Evolutionary conservation across 139 green algal species (phyloP), one percentile per base, ranked within the genome.

Genomic region (Ettlia oleoabundans): DNA sequence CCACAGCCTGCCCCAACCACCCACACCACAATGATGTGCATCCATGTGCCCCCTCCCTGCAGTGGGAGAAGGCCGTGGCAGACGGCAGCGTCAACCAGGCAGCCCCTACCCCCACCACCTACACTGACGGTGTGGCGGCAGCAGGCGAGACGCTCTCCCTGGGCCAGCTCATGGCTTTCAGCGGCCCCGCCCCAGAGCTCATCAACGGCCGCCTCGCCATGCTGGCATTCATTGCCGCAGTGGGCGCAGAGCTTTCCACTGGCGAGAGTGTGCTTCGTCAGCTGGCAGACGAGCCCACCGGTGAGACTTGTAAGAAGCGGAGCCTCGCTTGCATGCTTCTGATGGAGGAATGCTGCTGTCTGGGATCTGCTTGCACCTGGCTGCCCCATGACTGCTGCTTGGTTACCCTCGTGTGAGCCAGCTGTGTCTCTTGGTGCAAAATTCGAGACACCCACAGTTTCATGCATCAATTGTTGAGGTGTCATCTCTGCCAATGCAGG

Each of bases 181-280:
- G 64, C 41, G 89, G 89, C 30, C 30, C 63, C 30, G 63, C 30
- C 28, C n/a, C 30, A 58, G 90, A 93, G 80, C 78, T 92, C 26
- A 84, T 91, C 30, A 94, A 94, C 66, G 86, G 86, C 32, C 83
- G 90, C 40, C 41, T 93, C 32, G 83, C 87, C 38, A 94, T 94
- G 90, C 33, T 91, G 28, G 89, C 69, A 22, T 89, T 94, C 66
- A 81, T 90, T 10, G 87, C 85, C 15, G 83, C 84, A 6, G 58
- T 82, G 18, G 82, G 69, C 51, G 85, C 83, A 1, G 90, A 94
- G 83, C 35, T 88, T 42, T 75, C 66, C 26, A 80, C 40, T 38
- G 61, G 68, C 67, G 76, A 93, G 85, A 82, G 79, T 37, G 73
- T 91, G 21, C 43, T 86, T 37, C 53, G 80, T 62, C 90, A 93